A percentile compares a stretch with the other conserved stretches of the same genome.
phyloP scores from a whole-genome alignment of 495 filamentous ascomycete species.

The Bacidia gigantensis region DNA sequence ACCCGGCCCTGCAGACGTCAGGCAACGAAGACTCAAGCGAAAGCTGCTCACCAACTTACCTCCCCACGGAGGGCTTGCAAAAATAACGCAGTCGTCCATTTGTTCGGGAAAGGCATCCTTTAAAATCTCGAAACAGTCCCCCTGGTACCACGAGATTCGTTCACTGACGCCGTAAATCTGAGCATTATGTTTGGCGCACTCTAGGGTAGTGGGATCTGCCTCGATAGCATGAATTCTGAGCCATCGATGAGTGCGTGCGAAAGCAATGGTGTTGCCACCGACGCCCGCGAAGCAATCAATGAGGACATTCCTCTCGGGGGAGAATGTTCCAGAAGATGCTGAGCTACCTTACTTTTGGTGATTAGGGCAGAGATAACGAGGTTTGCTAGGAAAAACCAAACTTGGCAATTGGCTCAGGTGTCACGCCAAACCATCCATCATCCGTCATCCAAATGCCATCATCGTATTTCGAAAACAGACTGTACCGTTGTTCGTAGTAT shows the following conservation, averaged over 20 bases:
- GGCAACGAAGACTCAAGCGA: neutral
- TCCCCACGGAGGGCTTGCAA: conserved; percentile 92
- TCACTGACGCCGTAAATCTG: conserved; percentile 68
- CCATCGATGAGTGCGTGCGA: conserved; percentile 66
- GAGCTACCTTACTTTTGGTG: conserved; percentile 54
- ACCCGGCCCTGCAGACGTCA: conserved; percentile 44
- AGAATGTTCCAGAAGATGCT: conserved; percentile 44
- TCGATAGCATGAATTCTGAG: conserved; percentile 77
- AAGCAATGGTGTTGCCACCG: conserved; percentile 90
- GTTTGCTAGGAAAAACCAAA: conserved; percentile 28
- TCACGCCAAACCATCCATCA: conserved; percentile 91
- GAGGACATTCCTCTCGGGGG: conserved; percentile 36
- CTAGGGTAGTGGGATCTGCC: conserved; percentile 56
- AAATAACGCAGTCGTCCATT: conserved; percentile 48
- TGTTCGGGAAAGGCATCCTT: conserved; percentile 35
- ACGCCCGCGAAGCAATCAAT: conserved; percentile 83
- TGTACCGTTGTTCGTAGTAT: conserved; percentile 79
- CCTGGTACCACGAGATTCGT: conserved; percentile 70
- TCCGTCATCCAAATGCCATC: conserved; percentile 82
- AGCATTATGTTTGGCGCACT: conserved; percentile 88
- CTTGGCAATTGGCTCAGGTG: conserved; percentile 80
- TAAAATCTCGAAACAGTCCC: conserved; percentile 62
- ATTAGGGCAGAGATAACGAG: conserved; percentile 2
- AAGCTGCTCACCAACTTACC: conserved; percentile 40
- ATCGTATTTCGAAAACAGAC: conserved; percentile 69